These are phyloP conservation scores for Bisporella sp. DNA, from an alignment of 2,329 filamentous ascomycete genomes.

Conservation along the genomic window DNA sequence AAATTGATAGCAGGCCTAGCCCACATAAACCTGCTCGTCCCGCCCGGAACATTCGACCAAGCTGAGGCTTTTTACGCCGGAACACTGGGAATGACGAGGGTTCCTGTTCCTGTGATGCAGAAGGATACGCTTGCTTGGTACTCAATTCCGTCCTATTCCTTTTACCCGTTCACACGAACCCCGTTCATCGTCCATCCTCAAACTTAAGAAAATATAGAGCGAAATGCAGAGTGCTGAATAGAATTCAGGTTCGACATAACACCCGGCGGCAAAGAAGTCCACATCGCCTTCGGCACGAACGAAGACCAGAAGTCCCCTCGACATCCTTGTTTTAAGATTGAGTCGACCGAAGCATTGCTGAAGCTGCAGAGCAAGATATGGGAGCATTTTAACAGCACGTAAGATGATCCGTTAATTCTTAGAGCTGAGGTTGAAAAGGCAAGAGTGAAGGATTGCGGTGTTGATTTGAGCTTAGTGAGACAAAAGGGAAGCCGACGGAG, in stretches of 20 bases:
- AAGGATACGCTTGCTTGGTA: constrained; percentile 47
- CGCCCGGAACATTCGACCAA: constrained; percentile 40
- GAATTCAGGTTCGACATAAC: constrained; percentile 45
- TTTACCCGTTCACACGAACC: background rate
- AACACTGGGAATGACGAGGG: constrained; percentile 46
- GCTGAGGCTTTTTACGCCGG: constrained; percentile 47
- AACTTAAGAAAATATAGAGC: background rate
- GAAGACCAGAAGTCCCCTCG: constrained; percentile 37
- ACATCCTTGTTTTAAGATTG: constrained; percentile 53
- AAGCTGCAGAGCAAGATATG: constrained; percentile 41
- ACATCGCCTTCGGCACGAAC: constrained; percentile 42
- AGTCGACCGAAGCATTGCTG: constrained; percentile 37
- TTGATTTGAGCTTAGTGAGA: no score
- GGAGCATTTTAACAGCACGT: constrained; percentile 42
- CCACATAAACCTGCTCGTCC: constrained; percentile 54
- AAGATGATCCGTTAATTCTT: constrained; percentile 31
- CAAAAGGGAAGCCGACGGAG: constrained; percentile 36
- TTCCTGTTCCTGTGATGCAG: constrained; percentile 46
- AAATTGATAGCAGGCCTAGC: constrained; percentile 43
- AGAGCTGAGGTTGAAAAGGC: no score
- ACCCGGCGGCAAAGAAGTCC: constrained; percentile 45
- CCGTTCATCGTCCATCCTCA: background rate
- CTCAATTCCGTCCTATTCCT: constrained; percentile 8
- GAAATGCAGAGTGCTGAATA: no score
- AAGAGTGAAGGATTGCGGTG: no score